phyloP scores from a whole-genome alignment of 163 green algal genomes.

The Trebouxia gelatinosa region DNA sequence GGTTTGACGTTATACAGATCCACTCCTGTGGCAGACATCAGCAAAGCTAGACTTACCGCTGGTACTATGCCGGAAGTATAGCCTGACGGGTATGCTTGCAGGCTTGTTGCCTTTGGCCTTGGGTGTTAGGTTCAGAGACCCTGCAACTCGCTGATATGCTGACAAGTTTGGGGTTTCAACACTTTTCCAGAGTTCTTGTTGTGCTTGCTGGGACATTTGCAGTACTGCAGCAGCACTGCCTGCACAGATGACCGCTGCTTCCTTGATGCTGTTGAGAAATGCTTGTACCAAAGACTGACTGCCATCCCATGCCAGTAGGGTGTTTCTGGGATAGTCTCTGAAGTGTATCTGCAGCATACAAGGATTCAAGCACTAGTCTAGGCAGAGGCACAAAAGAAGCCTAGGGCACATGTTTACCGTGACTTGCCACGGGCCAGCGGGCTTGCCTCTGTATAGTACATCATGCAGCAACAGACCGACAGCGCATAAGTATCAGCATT shows the following conservation, averaged over 20 bases:
- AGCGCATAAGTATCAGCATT: no score
- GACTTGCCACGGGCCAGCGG: not conserved
- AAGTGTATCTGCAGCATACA: slow-evolving; percentile 24
- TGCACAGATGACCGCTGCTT: slow-evolving; percentile 16
- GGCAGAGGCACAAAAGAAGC: not conserved
- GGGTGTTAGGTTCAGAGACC: slow-evolving; percentile 1
- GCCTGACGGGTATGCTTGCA: slow-evolving; percentile 8
- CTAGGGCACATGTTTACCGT: not conserved
- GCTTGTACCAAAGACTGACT: not conserved
- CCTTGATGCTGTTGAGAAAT: slow-evolving; percentile 26
- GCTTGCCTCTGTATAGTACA: not conserved
- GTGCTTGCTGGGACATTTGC: slow-evolving; percentile 16
- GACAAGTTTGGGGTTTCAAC: slow-evolving; percentile 4
- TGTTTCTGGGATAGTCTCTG: not conserved
- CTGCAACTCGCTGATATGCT: slow-evolving; percentile 13
- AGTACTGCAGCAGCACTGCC: slow-evolving; percentile 19
- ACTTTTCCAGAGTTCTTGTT: slow-evolving; percentile 19
- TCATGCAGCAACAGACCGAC: slow-evolving; percentile 28
- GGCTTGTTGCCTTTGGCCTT: not conserved
- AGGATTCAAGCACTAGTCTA: not conserved
- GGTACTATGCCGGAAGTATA: not conserved
- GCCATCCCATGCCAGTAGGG: slow-evolving; percentile 8
- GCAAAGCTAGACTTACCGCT: not conserved
- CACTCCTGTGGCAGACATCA: not conserved
- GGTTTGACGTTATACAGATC: not conserved